Evolutionary conservation across 148 eudicot genomes (phyloP).

Genomic region (Vaccinium macrocarpon): DNA sequence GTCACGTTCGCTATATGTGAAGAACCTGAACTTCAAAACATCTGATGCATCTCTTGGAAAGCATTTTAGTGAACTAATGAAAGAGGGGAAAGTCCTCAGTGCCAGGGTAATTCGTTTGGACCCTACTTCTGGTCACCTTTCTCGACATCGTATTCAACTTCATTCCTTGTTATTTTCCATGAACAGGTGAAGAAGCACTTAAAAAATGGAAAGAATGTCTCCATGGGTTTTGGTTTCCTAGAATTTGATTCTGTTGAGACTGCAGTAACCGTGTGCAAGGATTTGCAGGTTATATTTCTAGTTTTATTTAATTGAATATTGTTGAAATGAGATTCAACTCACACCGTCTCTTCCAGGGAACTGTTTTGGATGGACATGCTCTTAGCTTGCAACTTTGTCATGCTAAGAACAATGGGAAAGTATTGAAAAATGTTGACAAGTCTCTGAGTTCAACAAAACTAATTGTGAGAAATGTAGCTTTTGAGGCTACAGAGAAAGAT

Average conservation of each 20-base stretch:
- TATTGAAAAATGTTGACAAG: conserved; percentile 43
- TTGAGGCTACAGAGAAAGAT: conserved; percentile 96
- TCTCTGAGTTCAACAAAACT: conserved; percentile 86
- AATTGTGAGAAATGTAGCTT: conserved; percentile 91
- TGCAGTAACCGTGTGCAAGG: conserved; percentile 66
- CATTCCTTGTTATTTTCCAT: conserved; percentile 8
- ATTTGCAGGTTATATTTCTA: conserved; percentile 58
- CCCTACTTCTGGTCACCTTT: neutral
- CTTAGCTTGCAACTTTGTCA: conserved; percentile 76
- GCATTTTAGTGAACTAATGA: conserved; percentile 64
- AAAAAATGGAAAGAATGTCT: conserved; percentile 80
- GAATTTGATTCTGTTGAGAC: conserved; percentile 88
- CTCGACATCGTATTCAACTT: neutral
- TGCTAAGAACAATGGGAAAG: conserved; percentile 55
- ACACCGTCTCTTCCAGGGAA: conserved; percentile 55
- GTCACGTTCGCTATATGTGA: conserved; percentile 86
- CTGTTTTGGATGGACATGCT: conserved; percentile 95
- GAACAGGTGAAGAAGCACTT: conserved; percentile 72
- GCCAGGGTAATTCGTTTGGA: conserved; percentile 54
- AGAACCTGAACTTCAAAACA: conserved; percentile 92
- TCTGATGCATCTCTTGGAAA: conserved; percentile 63
- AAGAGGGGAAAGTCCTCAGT: conserved; percentile 67
- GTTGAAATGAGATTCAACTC: neutral
- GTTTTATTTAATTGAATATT: neutral
- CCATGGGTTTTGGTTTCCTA: conserved; percentile 88